Percentiles rank a stretch among this genome's conserved stretches.
These are phyloP conservation scores for Calonectria leucothoes DNA, from an alignment of 2,329 filamentous ascomycete genomes.

Conservation along the genomic window DNA sequence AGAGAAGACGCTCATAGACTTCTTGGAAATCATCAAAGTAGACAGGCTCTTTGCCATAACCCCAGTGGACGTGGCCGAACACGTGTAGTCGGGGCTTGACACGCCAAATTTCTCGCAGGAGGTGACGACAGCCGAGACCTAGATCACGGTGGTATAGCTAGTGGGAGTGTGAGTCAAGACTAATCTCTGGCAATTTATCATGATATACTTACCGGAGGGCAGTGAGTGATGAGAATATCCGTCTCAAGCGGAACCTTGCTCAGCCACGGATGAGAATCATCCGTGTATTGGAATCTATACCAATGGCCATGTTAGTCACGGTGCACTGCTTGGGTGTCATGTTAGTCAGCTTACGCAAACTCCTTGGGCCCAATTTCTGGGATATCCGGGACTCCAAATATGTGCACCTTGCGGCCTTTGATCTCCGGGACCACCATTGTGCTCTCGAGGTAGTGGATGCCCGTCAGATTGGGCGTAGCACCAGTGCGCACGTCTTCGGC, in stretches of 20 bases:
- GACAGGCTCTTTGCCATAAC: constrained; percentile 74
- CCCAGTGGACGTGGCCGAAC: constrained; percentile 87
- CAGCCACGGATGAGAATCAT: constrained; percentile 76
- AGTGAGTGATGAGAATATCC: constrained; percentile 85
- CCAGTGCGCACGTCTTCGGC: constrained; percentile 65
- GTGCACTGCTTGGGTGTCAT: not conserved
- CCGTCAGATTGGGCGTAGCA: constrained; percentile 72
- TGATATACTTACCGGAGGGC: constrained; percentile 69
- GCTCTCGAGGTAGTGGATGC: constrained; percentile 81
- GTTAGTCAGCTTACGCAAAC: constrained; percentile 64
- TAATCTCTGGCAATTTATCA: not conserved
- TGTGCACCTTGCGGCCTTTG: constrained; percentile 60
- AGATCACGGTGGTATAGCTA: constrained; percentile 76
- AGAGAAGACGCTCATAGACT: constrained; percentile 75
- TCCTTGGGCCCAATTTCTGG: constrained; percentile 78
- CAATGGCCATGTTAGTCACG: constrained; percentile 13
- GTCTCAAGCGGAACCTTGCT: constrained; percentile 76
- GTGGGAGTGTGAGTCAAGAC: constrained; percentile 17
- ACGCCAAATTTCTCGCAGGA: constrained; percentile 79
- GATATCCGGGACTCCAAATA: constrained; percentile 87
- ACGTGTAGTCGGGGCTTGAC: constrained; percentile 81
- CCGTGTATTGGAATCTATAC: constrained; percentile 78
- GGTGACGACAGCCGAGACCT: constrained; percentile 75
- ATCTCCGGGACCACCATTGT: constrained; percentile 73
- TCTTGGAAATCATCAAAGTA: constrained; percentile 81